Evolutionary conservation across 345 rosid species (phyloP), one percentile per base, ranked within the genome.

Genomic region (Citrus reticulata): DNA sequence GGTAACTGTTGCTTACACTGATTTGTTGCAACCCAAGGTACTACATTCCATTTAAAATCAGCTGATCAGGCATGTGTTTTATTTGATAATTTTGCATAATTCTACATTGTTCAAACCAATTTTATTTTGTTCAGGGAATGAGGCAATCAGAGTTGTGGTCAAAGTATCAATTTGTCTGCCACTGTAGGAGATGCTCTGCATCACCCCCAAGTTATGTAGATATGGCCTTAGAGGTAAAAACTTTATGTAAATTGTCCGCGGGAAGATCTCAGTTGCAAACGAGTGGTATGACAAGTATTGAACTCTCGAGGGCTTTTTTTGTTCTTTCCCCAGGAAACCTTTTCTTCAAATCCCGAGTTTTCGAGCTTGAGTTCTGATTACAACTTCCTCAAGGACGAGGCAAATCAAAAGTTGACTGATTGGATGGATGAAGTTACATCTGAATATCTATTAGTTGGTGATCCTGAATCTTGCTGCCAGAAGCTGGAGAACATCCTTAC

Each of bases 11-110:
- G 90, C 97, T 4, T 95, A 89, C 77, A 93, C 91, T 5, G 93
- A 95, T 84, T 78, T 95, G 81, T 79, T 93, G 80, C 97, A 86
- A 78, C 97, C 93, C 3, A 90, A 86, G 91, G 97, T 95, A 54
- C 20, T 5, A 76, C 32, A 73, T 61, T 25, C 22, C 55, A 35
- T 30, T 30, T 30, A n/a, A 60, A 60, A 4, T 9, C 49, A 14
- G 16, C 22, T 69, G 35, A 69, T 25, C 20, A 70, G 8, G n/a
- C 49, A 22, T 3, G 1, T 49, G 60, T 17, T 70, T 70, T 42
- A 27, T 70, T 5, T 51, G 9, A 30, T 70, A 70, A 19, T 11
- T 22, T 37, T 58, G 29, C 8, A 54, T 17, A 34, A 46, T 16
- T 25, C 30, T 27, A 8, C 46, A 49, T 75, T n/a, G 62, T 46